Percentiles rank a stretch among this genome's conserved stretches.
Conservation (phyloP, 192 early-diverging fungal genomes). For the Thoreauomyces humboldtii region DNA sequence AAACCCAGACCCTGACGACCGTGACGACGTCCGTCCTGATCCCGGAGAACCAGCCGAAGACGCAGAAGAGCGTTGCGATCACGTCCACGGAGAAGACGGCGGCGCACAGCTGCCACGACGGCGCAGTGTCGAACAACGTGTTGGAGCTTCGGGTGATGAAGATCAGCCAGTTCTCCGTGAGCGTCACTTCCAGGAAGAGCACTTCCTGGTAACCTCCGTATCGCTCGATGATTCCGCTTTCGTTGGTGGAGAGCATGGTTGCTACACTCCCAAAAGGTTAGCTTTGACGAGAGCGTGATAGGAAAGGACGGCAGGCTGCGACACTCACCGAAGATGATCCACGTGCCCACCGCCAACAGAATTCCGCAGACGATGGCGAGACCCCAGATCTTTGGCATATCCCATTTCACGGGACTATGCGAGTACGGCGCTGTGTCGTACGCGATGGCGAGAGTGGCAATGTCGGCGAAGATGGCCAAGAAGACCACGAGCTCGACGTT, state of each 20-base stretch:
- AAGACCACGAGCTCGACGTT: slow-evolving; percentile 84
- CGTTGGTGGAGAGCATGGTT: slow-evolving; percentile 13
- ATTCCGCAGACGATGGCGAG: slow-evolving; percentile 67
- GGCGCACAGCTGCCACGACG: slow-evolving; percentile 22
- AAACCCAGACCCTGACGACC: slow-evolving; percentile 23
- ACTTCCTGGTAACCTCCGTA: slow-evolving; percentile 15
- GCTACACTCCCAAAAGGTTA: no score
- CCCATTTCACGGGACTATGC: slow-evolving; percentile 82
- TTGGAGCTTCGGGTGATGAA: no score
- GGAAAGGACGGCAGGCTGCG: no score
- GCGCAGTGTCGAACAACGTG: no score
- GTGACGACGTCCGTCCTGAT: slow-evolving; percentile 19
- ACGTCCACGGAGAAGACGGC: slow-evolving; percentile 25
- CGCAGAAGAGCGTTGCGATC: slow-evolving; percentile 18
- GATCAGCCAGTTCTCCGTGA: slow-evolving; percentile 28
- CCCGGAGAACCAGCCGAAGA: slow-evolving; percentile 26
- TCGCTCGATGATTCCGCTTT: slow-evolving; percentile 16
- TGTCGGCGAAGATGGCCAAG: slow-evolving; percentile 88
- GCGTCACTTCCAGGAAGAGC: slow-evolving; percentile 22
- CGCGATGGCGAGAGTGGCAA: slow-evolving; percentile 89
- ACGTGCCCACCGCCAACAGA: slow-evolving; percentile 16
- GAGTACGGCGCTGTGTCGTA: slow-evolving; percentile 82
- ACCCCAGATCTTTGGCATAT: slow-evolving; percentile 80
- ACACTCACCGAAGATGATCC: slow-evolving; percentile 24
- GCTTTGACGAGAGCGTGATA: no score